Conservation (phyloP, 441 rosid genomes). For the Populus trichocarpa region DNA sequence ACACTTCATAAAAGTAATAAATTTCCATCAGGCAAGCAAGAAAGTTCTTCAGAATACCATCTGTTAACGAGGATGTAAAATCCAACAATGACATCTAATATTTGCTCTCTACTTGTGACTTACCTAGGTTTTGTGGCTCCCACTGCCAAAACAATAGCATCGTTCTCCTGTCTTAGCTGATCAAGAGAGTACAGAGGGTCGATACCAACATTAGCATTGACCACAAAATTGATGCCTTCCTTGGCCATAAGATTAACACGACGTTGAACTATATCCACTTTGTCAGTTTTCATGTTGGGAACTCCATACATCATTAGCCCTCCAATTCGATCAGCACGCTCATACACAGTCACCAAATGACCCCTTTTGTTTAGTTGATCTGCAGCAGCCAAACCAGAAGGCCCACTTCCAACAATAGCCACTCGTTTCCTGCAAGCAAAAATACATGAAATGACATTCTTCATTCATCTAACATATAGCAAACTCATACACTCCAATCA, state of each 20-base stretch:
- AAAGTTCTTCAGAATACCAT: not conserved
- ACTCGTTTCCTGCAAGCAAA: conserved; percentile 65
- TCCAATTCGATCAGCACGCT: conserved; percentile 95
- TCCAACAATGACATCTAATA: not conserved
- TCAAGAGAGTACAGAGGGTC: conserved; percentile 84
- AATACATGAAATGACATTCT: conserved; percentile 5
- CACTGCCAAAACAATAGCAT: conserved; percentile 82
- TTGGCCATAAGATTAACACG: conserved; percentile 90
- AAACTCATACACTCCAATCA: not conserved
- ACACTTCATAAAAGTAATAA: not conserved
- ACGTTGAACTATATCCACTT: conserved; percentile 85
- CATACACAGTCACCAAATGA: conserved; percentile 89
- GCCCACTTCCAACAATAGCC: conserved; percentile 95
- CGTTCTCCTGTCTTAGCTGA: conserved; percentile 67
- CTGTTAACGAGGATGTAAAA: not conserved
- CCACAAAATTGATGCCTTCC: conserved; percentile 91
- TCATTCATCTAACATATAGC: not conserved
- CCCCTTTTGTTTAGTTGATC: conserved; percentile 98
- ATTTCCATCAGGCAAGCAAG: not conserved
- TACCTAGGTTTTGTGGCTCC: conserved; percentile 83
- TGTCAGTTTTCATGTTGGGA: conserved; percentile 99
- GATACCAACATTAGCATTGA: conserved; percentile 82
- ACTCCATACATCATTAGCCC: conserved; percentile 99
- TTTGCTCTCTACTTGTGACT: not conserved
- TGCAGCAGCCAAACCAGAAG: conserved; percentile 98